Evolutionary conservation across 2,329 filamentous ascomycete genomes (phyloP).

Genomic region (Aphanocladium album): DNA sequence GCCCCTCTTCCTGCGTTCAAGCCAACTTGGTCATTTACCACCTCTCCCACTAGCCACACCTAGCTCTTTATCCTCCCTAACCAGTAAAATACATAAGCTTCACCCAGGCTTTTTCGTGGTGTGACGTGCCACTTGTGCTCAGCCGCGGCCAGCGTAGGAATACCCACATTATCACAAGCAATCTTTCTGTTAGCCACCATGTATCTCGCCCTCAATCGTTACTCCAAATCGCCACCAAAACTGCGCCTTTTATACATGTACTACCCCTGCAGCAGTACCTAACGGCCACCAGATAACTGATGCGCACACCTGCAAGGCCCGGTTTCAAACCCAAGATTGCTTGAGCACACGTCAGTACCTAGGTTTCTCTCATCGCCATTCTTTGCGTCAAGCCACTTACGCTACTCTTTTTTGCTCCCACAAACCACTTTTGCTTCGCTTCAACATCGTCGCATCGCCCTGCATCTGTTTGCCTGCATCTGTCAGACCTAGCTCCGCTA

Average conservation of each 20-base stretch:
- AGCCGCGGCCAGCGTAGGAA: not conserved
- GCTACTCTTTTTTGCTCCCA: slow-evolving; percentile 22
- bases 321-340: slow-evolving; percentile 15
- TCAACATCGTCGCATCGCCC: slow-evolving; percentile 9
- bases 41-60: not conserved
- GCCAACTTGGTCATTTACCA: not conserved
- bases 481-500: not conserved
- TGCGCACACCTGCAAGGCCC: slow-evolving; percentile 7
- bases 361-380: slow-evolving; percentile 20
- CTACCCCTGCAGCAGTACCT: slow-evolving; percentile 4
- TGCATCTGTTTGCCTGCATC: not conserved
- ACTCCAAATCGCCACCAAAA: not conserved
- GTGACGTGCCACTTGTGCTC: not conserved
- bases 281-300: not conserved
- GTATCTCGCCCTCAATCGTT: not conserved
- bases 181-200: not conserved
- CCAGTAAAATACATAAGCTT: not conserved
- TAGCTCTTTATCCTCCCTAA: not conserved
- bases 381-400: slow-evolving; percentile 28
- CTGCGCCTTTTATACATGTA: not conserved
- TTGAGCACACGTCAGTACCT: slow-evolving; percentile 17
- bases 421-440: slow-evolving; percentile 8
- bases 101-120: not conserved
- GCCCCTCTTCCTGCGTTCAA: not conserved
- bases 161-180: slow-evolving; percentile 13